These are phyloP conservation scores for Adenanthera pavonina DNA, from an alignment of 306 rosid genomes.

Conservation along the genomic window DNA sequence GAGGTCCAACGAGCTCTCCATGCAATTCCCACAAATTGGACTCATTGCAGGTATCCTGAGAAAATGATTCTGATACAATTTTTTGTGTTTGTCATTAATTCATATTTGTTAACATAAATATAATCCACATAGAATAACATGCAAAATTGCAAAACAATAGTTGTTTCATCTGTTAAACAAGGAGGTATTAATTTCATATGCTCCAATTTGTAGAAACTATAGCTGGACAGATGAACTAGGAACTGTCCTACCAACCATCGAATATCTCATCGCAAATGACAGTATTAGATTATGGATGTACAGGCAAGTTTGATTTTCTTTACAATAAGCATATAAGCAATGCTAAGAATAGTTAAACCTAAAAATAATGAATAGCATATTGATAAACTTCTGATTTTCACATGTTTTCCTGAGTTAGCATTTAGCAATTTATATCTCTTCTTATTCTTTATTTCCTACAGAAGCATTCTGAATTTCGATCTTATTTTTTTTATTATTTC, in stretches of 20 bases:
- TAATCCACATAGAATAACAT: too few relatives aligned
- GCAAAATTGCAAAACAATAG: too few relatives aligned
- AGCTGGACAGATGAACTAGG: conserved; percentile 41
- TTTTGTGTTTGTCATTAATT: background rate
- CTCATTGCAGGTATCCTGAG: conserved; percentile 46
- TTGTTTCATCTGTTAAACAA: background rate
- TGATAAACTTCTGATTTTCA: too few relatives aligned
- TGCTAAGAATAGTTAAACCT: too few relatives aligned
- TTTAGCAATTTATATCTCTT: too few relatives aligned
- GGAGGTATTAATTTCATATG: background rate
- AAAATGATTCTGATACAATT: background rate
- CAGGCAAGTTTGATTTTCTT: conserved; percentile 35
- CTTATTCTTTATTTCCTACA: too few relatives aligned
- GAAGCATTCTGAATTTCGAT: too few relatives aligned
- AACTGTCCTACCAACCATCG: conserved; percentile 41
- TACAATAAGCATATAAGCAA: too few relatives aligned
- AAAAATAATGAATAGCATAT: too few relatives aligned
- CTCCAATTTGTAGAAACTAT: conserved; percentile 30
- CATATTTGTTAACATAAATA: too few relatives aligned
- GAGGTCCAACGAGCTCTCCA: conserved; percentile 65
- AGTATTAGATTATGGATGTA: conserved; percentile 45
- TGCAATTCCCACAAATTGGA: conserved; percentile 57
- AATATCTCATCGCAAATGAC: conserved; percentile 20
- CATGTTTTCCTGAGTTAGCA: too few relatives aligned
- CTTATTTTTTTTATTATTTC: too few relatives aligned